These are phyloP conservation scores for Chytriomyces confervae DNA, from an alignment of 192 early-diverging fungal genomes.

Conservation along the genomic window DNA sequence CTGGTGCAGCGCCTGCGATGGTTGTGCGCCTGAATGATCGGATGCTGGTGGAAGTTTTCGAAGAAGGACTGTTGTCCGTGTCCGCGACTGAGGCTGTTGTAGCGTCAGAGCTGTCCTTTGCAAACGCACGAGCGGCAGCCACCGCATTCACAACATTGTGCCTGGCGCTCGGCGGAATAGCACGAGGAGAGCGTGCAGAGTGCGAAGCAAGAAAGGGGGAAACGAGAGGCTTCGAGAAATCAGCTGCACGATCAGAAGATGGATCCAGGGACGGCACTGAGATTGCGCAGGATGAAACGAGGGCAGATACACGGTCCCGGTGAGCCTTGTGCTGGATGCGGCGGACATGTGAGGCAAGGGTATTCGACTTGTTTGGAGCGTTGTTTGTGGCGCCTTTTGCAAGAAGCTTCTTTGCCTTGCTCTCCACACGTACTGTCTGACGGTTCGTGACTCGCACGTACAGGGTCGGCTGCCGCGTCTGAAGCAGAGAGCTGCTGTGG, in stretches of 20 bases:
- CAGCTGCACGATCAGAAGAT: neutral
- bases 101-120: neutral
- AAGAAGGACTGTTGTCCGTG: neutral
- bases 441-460: slow-evolving; percentile 16
- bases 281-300: neutral
- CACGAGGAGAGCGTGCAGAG: neutral
- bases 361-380: neutral
- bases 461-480: slow-evolving; percentile 6
- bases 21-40: slow-evolving; percentile 17
- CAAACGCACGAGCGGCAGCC: neutral
- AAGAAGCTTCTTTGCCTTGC: slow-evolving; percentile 12
- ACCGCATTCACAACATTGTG: neutral
- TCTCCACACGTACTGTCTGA: neutral
- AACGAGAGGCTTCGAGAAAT: neutral
- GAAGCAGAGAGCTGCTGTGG: neutral
- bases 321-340: neutral
- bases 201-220: slow-evolving; percentile 1
- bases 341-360: neutral
- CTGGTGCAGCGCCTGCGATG: neutral
- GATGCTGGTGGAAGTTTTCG: neutral
- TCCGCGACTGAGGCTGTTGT: neutral
- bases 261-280: neutral
- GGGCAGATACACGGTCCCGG: neutral
- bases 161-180: neutral
- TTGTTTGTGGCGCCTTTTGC: neutral